Evolutionary conservation across 164 flowering plant species (phyloP).

Genomic region (Tetrastigma voinierianum): DNA sequence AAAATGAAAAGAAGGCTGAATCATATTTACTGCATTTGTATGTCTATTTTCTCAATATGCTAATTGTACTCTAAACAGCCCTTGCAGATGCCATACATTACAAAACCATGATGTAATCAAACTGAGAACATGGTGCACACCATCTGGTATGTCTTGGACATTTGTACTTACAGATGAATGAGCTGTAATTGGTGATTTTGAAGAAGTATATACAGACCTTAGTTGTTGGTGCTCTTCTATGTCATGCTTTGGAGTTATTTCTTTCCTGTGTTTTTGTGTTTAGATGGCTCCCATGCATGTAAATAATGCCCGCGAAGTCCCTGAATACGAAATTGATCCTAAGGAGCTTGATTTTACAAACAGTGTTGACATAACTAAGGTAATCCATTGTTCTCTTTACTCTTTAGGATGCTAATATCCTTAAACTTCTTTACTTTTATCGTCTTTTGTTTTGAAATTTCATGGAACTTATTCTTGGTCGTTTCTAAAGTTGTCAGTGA

Average conservation of each 20-base stretch:
- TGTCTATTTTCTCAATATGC: neutral
- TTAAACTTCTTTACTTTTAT: neutral
- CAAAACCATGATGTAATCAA: constrained; percentile 75
- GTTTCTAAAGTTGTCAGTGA: neutral
- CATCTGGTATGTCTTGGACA: constrained; percentile 53
- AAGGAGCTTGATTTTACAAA: constrained; percentile 78
- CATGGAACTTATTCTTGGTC: neutral
- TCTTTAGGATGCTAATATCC: neutral
- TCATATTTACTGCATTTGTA: neutral
- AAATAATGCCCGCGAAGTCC: constrained; percentile 80
- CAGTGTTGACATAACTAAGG: constrained; percentile 80
- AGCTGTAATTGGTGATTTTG: neutral
- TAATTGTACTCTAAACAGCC: constrained; percentile 51
- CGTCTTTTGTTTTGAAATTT: neutral
- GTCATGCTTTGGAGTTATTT: neutral
- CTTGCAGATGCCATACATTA: constrained; percentile 95
- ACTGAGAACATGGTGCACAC: constrained; percentile 90
- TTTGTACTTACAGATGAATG: neutral
- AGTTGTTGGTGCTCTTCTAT: neutral
- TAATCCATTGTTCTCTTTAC: constrained; percentile 17
- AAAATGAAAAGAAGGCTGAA: neutral
- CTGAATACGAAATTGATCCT: constrained; percentile 85
- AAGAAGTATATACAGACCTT: neutral
- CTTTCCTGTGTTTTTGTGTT: constrained; percentile 7
- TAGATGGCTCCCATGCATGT: constrained; percentile 94